Base-by-base conservation (phyloP, 2,329 filamentous ascomycete species). In the Amesomyces nigricolor region DNA sequence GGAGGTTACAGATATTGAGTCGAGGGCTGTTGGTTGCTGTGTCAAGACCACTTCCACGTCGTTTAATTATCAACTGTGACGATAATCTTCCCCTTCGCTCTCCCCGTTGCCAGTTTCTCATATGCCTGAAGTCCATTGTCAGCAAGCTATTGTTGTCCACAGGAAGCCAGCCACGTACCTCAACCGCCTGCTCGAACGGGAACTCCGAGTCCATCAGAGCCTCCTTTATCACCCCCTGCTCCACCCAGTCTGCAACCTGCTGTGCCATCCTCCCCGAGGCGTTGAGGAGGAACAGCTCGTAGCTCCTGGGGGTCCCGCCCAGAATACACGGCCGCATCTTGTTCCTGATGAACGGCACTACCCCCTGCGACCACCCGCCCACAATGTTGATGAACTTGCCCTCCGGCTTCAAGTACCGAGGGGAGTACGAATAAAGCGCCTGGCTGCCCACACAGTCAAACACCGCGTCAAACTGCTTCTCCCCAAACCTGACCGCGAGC, bases 381-480 rank as follows among this genome's bases (percentile, higher is more conserved):
- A 68, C 68, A 35, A 71, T 69, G 51, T 60, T 66, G 51, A 71
- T 49, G 53, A 70, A 79, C 17, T 68, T 62, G 47, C 65, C 70
- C 1, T 63, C 57, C 0, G 67, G 63, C 39, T 68, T 66, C 35
- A 79, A 68, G 56, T 74, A 79, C 4, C 52, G 38, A 1, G 71
- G 62, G 7, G 68, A 73, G 17, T 72, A 57, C 8, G 61, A 54
- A 61, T 75, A 81, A 17, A 81, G 66, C 2, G 73, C 63, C 45
- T 79, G 75, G 19, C 71, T 71, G 11, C 79, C 78, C 4, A 76
- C 70, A 44, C 73, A 75, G 61, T 82, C 79, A 44, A 80, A 70
- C 50, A 81, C 72, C 43, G 73, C 62, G 62, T 79, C 70, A 44
- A 75, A 59, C 32, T 43, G 50, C 22, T 52, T 13, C 19, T 58